Evolutionary conservation across 805 yeast genomes (phyloP).

Genomic region (Candida ipomoeae): DNA sequence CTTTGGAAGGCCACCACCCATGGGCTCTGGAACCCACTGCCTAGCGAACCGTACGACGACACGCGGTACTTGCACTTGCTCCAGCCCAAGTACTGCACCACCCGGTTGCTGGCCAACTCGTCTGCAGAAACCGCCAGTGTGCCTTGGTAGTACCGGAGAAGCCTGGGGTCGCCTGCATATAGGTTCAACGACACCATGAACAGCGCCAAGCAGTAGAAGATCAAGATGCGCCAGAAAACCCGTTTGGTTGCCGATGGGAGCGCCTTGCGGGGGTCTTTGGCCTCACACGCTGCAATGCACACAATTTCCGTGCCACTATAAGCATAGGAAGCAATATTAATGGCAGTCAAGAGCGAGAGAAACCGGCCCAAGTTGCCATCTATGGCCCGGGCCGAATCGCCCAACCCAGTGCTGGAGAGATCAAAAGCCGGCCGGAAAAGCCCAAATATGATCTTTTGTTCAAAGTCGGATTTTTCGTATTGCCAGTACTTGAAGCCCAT

Average conservation of each 20-base stretch:
- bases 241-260: slow-evolving; percentile 73
- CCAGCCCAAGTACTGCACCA: slow-evolving; percentile 35
- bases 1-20: slow-evolving; percentile 44
- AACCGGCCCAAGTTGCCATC: slow-evolving; percentile 60
- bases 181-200: slow-evolving; percentile 68
- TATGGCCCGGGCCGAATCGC: slow-evolving; percentile 51
- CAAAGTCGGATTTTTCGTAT: slow-evolving; percentile 44
- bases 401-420: slow-evolving; percentile 52
- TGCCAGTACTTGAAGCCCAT: slow-evolving; percentile 77
- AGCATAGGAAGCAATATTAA: slow-evolving; percentile 65
- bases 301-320: slow-evolving; percentile 82
- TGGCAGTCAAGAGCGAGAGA: slow-evolving; percentile 56
- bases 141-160: slow-evolving; percentile 51
- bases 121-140: slow-evolving; percentile 24
- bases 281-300: slow-evolving; percentile 80
- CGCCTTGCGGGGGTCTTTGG: slow-evolving; percentile 73
- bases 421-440: slow-evolving; percentile 72
- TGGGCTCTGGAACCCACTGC: slow-evolving; percentile 42
- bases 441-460: slow-evolving; percentile 54
- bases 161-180: slow-evolving; percentile 74
- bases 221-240: slow-evolving; percentile 65
- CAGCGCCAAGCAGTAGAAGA: slow-evolving; percentile 62
- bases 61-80: slow-evolving; percentile 25
- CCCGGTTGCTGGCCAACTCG: slow-evolving; percentile 24
- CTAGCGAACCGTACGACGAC: slow-evolving; percentile 29